Evolutionary conservation across 805 yeast species (phyloP).

Genomic region (Starmerella cellae): DNA sequence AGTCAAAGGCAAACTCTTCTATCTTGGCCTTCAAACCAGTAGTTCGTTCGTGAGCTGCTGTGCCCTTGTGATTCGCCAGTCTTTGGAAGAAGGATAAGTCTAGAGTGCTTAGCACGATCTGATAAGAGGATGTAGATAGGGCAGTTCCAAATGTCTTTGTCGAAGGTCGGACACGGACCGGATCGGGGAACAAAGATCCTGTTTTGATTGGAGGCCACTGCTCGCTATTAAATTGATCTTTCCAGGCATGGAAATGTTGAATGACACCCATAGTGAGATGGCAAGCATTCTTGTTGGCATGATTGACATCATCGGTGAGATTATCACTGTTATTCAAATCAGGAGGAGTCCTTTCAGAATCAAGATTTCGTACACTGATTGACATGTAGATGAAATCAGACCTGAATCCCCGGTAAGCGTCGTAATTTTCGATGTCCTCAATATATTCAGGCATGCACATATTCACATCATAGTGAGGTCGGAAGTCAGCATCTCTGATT

Average conservation of each 20-base stretch:
- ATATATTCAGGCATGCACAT: constrained; percentile 46
- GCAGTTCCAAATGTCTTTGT: constrained; percentile 45
- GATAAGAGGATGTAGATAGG: constrained; percentile 59
- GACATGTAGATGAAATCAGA: constrained; percentile 72
- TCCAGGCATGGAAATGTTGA: constrained; percentile 66
- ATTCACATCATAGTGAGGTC: constrained; percentile 51
- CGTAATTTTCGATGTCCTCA: constrained; percentile 42
- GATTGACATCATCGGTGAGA: not conserved
- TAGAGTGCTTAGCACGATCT: constrained; percentile 57
- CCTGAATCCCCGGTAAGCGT: constrained; percentile 68
- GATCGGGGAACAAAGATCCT: constrained; percentile 48
- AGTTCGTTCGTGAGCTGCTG: constrained; percentile 31
- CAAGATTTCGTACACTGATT: constrained; percentile 31
- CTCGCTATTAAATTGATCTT: constrained; percentile 70
- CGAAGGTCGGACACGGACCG: constrained; percentile 13
- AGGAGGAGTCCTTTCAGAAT: not conserved
- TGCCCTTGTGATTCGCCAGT: constrained; percentile 7
- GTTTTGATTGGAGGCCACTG: constrained; percentile 65
- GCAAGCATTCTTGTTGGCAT: not conserved
- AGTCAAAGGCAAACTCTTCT: constrained; percentile 44
- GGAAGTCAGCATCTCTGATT: constrained; percentile 34
- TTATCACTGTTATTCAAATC: not conserved
- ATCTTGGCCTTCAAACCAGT: constrained; percentile 61
- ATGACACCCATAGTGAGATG: constrained; percentile 64
- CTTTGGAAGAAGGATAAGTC: constrained; percentile 57